Percentiles rank a stretch among this genome's conserved stretches.
Evolutionary conservation across 1,284 basidiomycete genomes (phyloP).

Genomic region (Cryptococcus hybrid): DNA sequence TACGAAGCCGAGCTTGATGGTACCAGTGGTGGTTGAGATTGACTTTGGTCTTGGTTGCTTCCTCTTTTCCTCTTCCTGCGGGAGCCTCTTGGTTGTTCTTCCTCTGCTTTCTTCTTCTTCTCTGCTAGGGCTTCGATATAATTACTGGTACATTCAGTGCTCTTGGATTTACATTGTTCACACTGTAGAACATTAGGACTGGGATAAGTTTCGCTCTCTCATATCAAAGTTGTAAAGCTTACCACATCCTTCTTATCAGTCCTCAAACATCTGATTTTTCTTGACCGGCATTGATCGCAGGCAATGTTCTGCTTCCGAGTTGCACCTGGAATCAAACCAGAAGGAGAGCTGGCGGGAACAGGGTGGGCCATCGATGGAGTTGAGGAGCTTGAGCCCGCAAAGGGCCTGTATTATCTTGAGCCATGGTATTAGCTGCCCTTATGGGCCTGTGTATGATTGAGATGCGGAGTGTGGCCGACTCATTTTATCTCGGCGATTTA

Average conservation of each 20-base stretch:
- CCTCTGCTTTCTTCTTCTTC: slow-evolving; percentile 19
- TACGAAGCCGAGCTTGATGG: no score
- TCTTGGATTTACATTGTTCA: slow-evolving; percentile 33
- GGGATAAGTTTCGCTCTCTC: not conserved
- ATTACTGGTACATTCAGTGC: slow-evolving; percentile 34
- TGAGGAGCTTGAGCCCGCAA: no score
- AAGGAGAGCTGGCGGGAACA: not conserved
- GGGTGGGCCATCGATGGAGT: no score
- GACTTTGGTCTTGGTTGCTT: not conserved
- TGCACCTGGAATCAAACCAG: not conserved
- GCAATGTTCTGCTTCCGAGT: slow-evolving; percentile 76
- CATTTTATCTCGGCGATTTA: no score
- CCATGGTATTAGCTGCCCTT: no score
- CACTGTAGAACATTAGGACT: slow-evolving; percentile 22
- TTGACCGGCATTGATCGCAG: slow-evolving; percentile 70
- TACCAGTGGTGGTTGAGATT: not conserved
- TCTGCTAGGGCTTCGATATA: slow-evolving; percentile 39
- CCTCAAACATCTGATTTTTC: slow-evolving; percentile 39
- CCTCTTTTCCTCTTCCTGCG: slow-evolving; percentile 2
- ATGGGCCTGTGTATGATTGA: no score
- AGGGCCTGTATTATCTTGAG: no score
- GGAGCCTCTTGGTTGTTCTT: not conserved
- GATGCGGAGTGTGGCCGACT: no score
- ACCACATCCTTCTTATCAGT: slow-evolving; percentile 16
- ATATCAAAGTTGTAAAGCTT: slow-evolving; percentile 6